These are phyloP conservation scores for Umbelopsis sp. DNA, from an alignment of 192 early-diverging fungal species.

Conservation along the genomic window DNA sequence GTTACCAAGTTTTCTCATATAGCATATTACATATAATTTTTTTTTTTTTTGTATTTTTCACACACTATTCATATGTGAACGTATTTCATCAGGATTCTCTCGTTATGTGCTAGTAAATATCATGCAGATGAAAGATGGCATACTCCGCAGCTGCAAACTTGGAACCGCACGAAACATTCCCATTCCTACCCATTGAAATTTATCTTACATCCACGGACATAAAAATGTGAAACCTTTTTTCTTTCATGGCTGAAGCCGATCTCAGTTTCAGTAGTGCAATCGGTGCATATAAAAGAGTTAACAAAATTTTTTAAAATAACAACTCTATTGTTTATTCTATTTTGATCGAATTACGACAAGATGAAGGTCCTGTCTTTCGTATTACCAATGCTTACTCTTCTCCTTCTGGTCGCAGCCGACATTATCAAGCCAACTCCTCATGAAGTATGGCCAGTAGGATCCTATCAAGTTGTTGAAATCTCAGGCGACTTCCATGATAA, in stretches of 20 bases:
- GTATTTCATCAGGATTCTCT: neutral
- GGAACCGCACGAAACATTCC: slow-evolving; percentile 1
- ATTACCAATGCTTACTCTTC: neutral
- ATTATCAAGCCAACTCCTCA: neutral
- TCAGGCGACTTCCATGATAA: neutral
- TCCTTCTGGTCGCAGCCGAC: neutral
- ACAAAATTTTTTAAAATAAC: too few species aligned
- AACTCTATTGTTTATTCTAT: too few species aligned
- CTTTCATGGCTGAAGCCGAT: neutral
- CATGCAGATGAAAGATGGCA: neutral
- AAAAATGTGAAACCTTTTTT: neutral
- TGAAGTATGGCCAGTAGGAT: neutral
- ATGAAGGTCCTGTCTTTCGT: neutral
- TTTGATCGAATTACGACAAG: too few species aligned
- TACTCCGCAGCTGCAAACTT: neutral
- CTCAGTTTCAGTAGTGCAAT: too few species aligned
- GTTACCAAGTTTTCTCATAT: too few species aligned
- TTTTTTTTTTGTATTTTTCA: too few species aligned
- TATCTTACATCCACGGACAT: neutral
- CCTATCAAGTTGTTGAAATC: neutral
- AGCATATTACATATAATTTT: too few species aligned
- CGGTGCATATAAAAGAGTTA: too few species aligned
- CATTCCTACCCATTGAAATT: neutral
- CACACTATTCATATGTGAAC: too few species aligned
- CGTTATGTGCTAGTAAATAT: neutral